These are phyloP conservation scores for Botryotinia calthae DNA, from an alignment of 2,329 filamentous ascomycete species.

Conservation along the genomic window DNA sequence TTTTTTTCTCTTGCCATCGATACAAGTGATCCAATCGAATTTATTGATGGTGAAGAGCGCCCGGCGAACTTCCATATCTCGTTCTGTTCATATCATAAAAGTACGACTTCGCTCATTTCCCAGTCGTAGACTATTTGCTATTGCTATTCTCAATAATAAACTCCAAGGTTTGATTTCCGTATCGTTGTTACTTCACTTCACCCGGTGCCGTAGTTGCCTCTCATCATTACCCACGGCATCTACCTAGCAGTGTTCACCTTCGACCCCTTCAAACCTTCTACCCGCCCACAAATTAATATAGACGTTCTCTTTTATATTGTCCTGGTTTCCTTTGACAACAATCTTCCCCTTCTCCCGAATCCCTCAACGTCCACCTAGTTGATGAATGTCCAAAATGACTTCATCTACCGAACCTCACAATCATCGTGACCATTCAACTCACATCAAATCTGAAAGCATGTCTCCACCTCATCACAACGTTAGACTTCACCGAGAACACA, in stretches of 20 bases:
- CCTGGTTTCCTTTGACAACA: background rate
- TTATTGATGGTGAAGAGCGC: background rate
- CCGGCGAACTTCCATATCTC: background rate
- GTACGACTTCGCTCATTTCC: background rate
- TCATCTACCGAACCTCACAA: slow-evolving; percentile 1
- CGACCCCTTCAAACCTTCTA: background rate
- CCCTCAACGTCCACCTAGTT: background rate
- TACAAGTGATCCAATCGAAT: background rate
- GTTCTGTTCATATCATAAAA: background rate
- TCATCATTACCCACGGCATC: background rate
- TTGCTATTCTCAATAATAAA: background rate
- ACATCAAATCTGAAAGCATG: slow-evolving; percentile 15
- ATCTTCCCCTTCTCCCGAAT: background rate
- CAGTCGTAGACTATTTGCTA: background rate
- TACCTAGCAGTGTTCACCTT: background rate
- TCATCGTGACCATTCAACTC: background rate
- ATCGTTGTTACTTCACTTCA: background rate
- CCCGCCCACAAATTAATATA: background rate
- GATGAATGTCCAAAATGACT: slow-evolving; percentile 11
- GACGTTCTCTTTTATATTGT: background rate
- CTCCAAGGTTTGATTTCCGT: background rate
- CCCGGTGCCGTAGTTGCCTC: background rate
- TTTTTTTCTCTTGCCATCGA: background rate
- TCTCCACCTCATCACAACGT: slow-evolving; percentile 15
- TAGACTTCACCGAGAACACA: slow-evolving; percentile 26